phyloP scores from a whole-genome alignment of 805 yeast genomes.

The Starmerella davenportii region DNA sequence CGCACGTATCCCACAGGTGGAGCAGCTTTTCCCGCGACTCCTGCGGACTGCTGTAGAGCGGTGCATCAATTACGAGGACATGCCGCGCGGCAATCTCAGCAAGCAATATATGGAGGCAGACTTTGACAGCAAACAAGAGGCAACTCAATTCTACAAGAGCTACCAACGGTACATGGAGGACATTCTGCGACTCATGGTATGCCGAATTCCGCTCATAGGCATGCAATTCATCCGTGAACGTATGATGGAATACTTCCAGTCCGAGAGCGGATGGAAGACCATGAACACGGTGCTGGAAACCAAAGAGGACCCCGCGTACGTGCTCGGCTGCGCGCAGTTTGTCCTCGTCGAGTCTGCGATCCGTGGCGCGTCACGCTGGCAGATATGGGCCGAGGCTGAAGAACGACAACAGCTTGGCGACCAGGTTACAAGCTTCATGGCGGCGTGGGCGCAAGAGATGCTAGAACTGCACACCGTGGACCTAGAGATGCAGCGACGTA shows the following conservation, averaged over 20 bases:
- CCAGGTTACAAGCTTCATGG: slow-evolving; percentile 48
- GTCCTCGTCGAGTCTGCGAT: slow-evolving; percentile 76
- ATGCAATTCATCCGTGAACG: slow-evolving; percentile 64
- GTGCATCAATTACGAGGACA: slow-evolving; percentile 50
- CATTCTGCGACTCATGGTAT: slow-evolving; percentile 69
- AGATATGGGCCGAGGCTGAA: slow-evolving; percentile 63
- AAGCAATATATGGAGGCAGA: slow-evolving; percentile 60
- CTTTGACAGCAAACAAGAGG: slow-evolving; percentile 73
- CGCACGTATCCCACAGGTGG: slow-evolving; percentile 25
- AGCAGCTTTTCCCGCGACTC: slow-evolving; percentile 42
- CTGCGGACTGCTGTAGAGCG: slow-evolving; percentile 64
- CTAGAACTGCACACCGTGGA: slow-evolving; percentile 59
- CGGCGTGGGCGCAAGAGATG: slow-evolving; percentile 35
- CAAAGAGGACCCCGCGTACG: slow-evolving; percentile 33
- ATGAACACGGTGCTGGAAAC: slow-evolving; percentile 26
- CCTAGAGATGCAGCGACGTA: slow-evolving; percentile 65
- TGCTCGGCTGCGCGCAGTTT: slow-evolving; percentile 64
- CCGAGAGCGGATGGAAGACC: slow-evolving; percentile 48
- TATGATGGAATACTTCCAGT: slow-evolving; percentile 46
- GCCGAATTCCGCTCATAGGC: slow-evolving; percentile 69
- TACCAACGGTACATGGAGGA: slow-evolving; percentile 78
- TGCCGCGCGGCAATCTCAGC: slow-evolving; percentile 46
- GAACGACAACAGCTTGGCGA: slow-evolving; percentile 35
- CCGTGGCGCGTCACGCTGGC: slow-evolving; percentile 89
- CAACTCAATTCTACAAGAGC: slow-evolving; percentile 54